Base-by-base conservation (phyloP, 345 rosid species). In the Pseudoturritis turrita region DNA sequence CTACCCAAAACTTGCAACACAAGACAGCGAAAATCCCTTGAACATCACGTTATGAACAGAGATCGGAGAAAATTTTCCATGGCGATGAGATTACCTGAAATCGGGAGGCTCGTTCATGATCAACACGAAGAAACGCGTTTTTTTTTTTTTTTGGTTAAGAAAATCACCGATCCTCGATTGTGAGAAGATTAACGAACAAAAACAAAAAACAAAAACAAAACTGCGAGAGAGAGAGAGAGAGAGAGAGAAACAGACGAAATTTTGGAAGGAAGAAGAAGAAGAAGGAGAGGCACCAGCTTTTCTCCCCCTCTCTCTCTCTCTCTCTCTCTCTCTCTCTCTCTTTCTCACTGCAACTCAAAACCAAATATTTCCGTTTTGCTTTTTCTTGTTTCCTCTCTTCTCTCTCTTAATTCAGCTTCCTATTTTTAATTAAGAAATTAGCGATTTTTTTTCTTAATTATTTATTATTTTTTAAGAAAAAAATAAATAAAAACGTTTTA, bases 61-160 rank as follows among this genome's bases (percentile, higher is more conserved):
- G 47, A 65, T 56, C 56, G 72, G 67, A 45, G 6, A 33, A 23
- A 9, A n/a, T n/a, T n/a, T 8, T 41, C 36, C 8, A 18, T 19
- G 2, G 67, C 26, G 40, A 61, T n/a, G n/a, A 33, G 55, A 56
- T 65, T 69, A 76, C 79, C 79, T 62, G 79, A 62, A 69, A 61
- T 46, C 36, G 22, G 60, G 45, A 76, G 75, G 65, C 4, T 69
- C 65, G 59, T 50, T 52, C 75, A 75, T 69, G 45, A 68, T 75
- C 75, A 36, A 69, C 6, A 26, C 65, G 71, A 54, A 53, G 26
- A 67, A 59, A 74, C 39, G 61, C 36, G 13, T 58, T 4, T 58
- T 51, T 26, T 1, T 31, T 4, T n/a, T n/a, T n/a, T n/a, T n/a
- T n/a, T n/a, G n/a, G 1, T 23, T 1, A 33, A 5, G 3, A 12